Evolutionary conservation across 2,329 filamentous ascomycete species (phyloP).

Genomic region (Sporothrix luriei): DNA sequence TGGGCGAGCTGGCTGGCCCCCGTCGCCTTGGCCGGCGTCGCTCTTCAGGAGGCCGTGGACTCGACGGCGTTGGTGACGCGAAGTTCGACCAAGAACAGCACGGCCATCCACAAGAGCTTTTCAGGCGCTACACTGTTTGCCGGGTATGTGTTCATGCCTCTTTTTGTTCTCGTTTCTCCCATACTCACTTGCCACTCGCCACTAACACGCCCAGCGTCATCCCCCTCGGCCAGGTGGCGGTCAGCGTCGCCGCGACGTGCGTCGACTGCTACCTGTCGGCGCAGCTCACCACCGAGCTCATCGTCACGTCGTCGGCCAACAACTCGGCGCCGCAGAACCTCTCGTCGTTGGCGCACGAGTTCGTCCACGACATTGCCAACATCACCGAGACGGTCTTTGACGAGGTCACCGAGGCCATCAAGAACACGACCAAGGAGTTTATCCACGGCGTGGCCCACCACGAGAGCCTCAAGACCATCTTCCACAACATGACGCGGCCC

Average conservation of each 20-base stretch:
- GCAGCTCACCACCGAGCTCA: constrained; percentile 24
- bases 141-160: too few relatives aligned
- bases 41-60: not conserved
- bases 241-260: constrained; percentile 21
- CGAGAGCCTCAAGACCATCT: constrained; percentile 12
- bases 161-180: too few relatives aligned
- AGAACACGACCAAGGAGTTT: constrained; percentile 40
- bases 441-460: constrained; percentile 23
- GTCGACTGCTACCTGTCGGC: constrained; percentile 32
- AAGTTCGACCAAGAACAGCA: constrained; percentile 27
- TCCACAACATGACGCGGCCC: constrained; percentile 31
- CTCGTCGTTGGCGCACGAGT: not conserved
- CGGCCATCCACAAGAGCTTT: constrained; percentile 33
- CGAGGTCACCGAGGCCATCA: constrained; percentile 39
- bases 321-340: constrained; percentile 25
- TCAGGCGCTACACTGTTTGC: constrained; percentile 25
- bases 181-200: too few relatives aligned
- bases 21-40: not conserved
- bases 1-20: not conserved
- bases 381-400: constrained; percentile 26
- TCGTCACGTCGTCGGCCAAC: not conserved
- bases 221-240: not conserved
- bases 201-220: not conserved
- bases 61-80: not conserved
- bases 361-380: constrained; percentile 15